A percentile compares a stretch with the other conserved stretches of the same genome.
Conservation (phyloP, 306 rosid genomes). For the Cucumis sativus region DNA sequence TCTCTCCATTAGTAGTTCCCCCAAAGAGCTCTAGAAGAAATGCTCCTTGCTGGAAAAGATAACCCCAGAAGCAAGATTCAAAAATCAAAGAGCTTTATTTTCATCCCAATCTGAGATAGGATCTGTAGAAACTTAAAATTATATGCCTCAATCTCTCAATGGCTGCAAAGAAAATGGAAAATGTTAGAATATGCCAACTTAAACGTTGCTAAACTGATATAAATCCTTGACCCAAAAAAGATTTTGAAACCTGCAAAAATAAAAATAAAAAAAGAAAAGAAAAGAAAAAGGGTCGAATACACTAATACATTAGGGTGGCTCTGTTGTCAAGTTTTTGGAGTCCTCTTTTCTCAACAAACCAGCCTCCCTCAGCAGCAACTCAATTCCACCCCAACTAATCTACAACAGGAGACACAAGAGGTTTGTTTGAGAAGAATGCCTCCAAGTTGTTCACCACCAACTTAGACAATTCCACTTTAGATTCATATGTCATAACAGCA, state of each 20-base stretch:
- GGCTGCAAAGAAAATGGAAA: too few relatives aligned
- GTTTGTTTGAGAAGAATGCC: constrained; percentile 20
- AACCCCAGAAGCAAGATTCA: neutral
- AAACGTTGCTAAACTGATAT: too few relatives aligned
- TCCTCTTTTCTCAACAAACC: neutral
- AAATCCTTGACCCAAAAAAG: neutral
- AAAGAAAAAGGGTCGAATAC: neutral
- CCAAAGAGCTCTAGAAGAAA: neutral
- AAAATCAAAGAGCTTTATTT: neutral
- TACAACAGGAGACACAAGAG: constrained; percentile 7
- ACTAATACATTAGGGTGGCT: neutral
- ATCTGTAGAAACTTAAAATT: neutral
- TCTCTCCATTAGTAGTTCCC: neutral
- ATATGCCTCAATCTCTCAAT: neutral
- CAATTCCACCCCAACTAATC: constrained; percentile 10
- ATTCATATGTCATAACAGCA: neutral
- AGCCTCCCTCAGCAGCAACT: constrained; percentile 4
- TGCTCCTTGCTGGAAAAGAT: neutral
- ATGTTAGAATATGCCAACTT: too few relatives aligned
- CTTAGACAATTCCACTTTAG: neutral
- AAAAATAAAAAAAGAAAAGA: too few relatives aligned
- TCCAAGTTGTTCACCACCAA: constrained; percentile 15
- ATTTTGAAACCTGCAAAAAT: neutral
- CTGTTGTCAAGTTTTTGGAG: neutral
- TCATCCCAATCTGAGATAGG: neutral